Percentiles rank a stretch among this genome's conserved stretches.
phyloP scores from a whole-genome alignment of 768 basidiomycete species.

The Daedaleopsis nitida region DNA sequence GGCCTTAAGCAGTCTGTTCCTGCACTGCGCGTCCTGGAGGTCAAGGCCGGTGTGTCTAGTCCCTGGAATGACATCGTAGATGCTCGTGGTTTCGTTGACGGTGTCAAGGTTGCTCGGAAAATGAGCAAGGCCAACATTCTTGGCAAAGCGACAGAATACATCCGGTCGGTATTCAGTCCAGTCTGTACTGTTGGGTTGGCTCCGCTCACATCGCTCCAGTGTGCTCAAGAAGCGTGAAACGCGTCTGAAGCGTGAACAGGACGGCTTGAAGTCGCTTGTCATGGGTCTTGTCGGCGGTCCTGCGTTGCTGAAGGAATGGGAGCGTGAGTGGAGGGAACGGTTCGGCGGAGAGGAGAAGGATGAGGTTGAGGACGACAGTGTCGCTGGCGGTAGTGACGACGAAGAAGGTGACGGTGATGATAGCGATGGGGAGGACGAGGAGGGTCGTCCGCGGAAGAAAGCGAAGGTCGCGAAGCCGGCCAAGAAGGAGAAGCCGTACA shows the following conservation, averaged over 20 bases:
- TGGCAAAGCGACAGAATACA: slow-evolving; percentile 90
- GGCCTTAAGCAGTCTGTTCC: slow-evolving; percentile 80
- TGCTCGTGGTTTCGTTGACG: slow-evolving; percentile 84
- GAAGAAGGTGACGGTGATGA: slow-evolving; percentile 56
- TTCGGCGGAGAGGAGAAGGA: slow-evolving; percentile 81
- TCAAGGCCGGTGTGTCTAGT: slow-evolving; percentile 37
- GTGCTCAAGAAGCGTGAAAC: slow-evolving; percentile 80
- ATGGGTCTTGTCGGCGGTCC: slow-evolving; percentile 74
- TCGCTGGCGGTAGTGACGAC: slow-evolving; percentile 45
- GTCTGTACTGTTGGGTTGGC: neutral
- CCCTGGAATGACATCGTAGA: slow-evolving; percentile 60
- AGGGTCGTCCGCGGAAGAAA: slow-evolving; percentile 65
- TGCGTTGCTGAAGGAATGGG: slow-evolving; percentile 73
- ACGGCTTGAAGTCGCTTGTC: slow-evolving; percentile 70
- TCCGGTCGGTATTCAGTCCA: slow-evolving; percentile 46
- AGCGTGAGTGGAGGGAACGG: slow-evolving; percentile 67
- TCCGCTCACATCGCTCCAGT: slow-evolving; percentile 34
- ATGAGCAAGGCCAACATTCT: slow-evolving; percentile 90
- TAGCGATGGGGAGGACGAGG: slow-evolving; percentile 39
- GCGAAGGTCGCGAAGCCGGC: slow-evolving; percentile 46
- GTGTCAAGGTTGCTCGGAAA: slow-evolving; percentile 90
- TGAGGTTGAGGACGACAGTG: slow-evolving; percentile 47
- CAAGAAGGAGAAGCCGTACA: slow-evolving; percentile 46
- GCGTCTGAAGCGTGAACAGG: slow-evolving; percentile 73
- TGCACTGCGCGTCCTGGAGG: slow-evolving; percentile 77